Percentiles rank a stretch among this genome's conserved stretches.
These are phyloP conservation scores for Thozetella sp. DNA, from an alignment of 495 filamentous ascomycete species.

Conservation along the genomic window DNA sequence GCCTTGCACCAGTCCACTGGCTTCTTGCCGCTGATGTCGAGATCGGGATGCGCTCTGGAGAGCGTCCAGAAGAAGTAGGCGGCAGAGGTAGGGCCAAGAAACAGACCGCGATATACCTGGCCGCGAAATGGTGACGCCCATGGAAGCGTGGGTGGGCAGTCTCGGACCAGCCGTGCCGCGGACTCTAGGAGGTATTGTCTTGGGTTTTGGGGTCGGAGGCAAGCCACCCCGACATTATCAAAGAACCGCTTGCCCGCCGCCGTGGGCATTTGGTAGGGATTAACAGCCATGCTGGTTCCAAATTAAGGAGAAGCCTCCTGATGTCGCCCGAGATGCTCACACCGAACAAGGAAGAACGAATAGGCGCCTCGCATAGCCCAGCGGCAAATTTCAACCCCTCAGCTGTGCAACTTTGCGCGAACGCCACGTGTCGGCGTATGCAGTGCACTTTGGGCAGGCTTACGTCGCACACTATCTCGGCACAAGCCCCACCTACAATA, in stretches of 20 bases:
- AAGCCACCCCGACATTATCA: not conserved
- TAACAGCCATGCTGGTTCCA: not conserved
- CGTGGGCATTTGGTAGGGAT: not conserved
- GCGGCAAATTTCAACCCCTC: no score
- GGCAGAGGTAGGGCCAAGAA: conserved; percentile 52
- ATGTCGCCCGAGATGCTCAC: no score
- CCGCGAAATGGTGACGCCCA: not conserved
- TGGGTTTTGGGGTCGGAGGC: not conserved
- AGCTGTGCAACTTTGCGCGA: no score
- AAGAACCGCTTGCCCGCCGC: not conserved
- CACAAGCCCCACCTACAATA: no score
- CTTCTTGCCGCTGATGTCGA: conserved; percentile 36
- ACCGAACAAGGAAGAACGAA: no score
- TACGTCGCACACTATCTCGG: no score
- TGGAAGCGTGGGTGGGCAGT: not conserved
- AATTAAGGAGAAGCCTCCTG: no score
- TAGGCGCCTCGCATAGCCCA: no score
- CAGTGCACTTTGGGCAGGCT: no score
- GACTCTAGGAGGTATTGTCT: not conserved
- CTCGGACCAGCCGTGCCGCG: not conserved
- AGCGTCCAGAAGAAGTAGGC: conserved; percentile 53
- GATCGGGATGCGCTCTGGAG: conserved; percentile 42
- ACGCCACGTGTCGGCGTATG: no score
- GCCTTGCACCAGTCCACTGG: conserved; percentile 42
- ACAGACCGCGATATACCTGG: conserved; percentile 36